Percentiles rank a stretch among this genome's conserved stretches.
phyloP scores from a whole-genome alignment of 1,284 basidiomycete species.

The Leccinum griseonigrum region DNA sequence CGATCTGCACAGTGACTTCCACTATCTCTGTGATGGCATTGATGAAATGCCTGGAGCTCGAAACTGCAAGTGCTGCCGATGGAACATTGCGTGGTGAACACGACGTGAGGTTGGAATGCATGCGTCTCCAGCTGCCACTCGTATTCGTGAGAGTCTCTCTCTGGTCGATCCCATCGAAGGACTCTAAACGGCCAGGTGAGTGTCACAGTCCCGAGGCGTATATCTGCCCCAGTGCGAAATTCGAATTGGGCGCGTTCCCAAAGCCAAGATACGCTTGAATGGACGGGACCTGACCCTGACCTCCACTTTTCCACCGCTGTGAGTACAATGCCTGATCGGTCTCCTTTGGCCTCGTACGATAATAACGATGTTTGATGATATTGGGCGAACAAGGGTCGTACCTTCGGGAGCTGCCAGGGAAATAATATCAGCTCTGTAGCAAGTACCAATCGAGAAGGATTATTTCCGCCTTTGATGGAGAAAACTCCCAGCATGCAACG shows the following conservation, averaged over 20 bases:
- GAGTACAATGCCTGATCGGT: constrained; percentile 20
- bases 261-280: constrained; percentile 50
- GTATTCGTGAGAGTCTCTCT: constrained; percentile 36
- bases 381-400: constrained; percentile 41
- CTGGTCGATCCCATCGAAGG: constrained; percentile 38
- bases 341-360: not conserved
- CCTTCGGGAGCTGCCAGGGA: constrained; percentile 39
- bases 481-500: constrained; percentile 39
- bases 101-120: constrained; percentile 30
- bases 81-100: not conserved
- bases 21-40: constrained; percentile 12
- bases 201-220: not conserved
- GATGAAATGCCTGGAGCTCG: constrained; percentile 8
- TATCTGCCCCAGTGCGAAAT: not conserved
- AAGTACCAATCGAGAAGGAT: constrained; percentile 1
- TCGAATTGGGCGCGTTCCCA: not conserved
- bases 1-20: constrained; percentile 14
- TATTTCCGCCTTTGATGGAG: constrained; percentile 31
- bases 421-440: constrained; percentile 40
- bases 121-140: constrained; percentile 44
- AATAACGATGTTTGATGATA: not conserved
- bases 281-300: constrained; percentile 57
- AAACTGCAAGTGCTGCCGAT: not conserved
- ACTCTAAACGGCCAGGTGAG: constrained; percentile 43
- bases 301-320: constrained; percentile 62